Base-by-base conservation (phyloP, 306 rosid species). In the Dalbergia cultrata region DNA sequence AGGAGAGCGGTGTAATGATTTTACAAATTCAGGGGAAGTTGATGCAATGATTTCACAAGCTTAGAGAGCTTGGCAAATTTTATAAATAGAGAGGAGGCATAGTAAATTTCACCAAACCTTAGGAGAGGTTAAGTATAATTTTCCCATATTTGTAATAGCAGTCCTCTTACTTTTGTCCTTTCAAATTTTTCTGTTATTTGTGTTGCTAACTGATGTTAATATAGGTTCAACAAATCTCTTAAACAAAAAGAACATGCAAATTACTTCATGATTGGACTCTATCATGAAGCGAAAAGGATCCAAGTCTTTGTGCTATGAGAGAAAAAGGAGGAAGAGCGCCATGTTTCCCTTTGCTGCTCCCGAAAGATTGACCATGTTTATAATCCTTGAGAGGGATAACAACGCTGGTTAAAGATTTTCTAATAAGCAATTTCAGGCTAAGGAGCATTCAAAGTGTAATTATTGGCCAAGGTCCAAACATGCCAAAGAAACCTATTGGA, bases 201-300 rank as follows among this genome's bases (percentile, higher is more conserved):
- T 33, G 62, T 47, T 67, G 72, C 75, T 82, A 69, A n/a, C 77
- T 52, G 74, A 69, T 52, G 81, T 41, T 41, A 49, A 16, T 70
- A 76, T 81, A 70, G 61, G 34, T 76, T 52, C 78, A 14, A 19
- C 11, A 39, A 76, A 52, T 41, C 54, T 59, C 65, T 67, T 9
- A 2, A 21, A 63, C 61, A 26, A 64, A 71, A n/a, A 60, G 66
- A 45, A 60, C 26, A 9, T 19, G 68, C 13, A 63, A 31, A 10
- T 33, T 76, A 34, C 56, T 60, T 82, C 26, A 22, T 22, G 26
- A 45, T 50, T 81, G 73, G 62, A 39, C 59, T 47, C 13, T 52
- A 39, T 61, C 54, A 9, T 52, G 68, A 26, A 16, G 6, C 13
- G 61, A 47, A 50, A 13, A 53, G 62, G 62, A 62, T 76, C 66